Base-by-base conservation (phyloP, 352 stramenopile species). In the Phytopythium chamaehyphon region DNA sequence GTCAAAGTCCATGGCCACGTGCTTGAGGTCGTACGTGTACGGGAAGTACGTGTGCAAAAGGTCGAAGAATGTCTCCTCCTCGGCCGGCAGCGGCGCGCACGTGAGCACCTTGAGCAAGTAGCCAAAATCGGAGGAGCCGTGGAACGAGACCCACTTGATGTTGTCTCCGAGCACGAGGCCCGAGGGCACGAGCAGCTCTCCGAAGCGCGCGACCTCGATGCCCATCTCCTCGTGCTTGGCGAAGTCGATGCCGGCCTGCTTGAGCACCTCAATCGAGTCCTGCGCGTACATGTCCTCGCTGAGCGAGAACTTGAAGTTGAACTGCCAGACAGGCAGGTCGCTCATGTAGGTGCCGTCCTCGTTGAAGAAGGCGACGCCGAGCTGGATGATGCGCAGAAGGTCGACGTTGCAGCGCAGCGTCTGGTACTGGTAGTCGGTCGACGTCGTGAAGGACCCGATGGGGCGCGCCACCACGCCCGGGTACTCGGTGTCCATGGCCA, bases 401-500 rank as follows among this genome's bases (percentile, higher is more conserved):
- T 99, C 97, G 18, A 99, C 97, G 78, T 99, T 99, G 76, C 96
- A 98, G 47, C 97, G 96, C 59, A 99, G 69, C 22, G 92, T 98
- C 72, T 96, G 92, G 82, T 99, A 99, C 73, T 98, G 94, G 78
- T 98, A 99, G 63, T 99, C 96, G 9, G 86, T 88, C 43, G 89
- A 96, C n/a, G 80, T 96, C 43, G 82, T 76, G 57, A 97, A 96
- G 59, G 98, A 98, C 7, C 95, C 95, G 23, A 99, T 97, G 18
- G 97, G 97, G 16, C 97, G 92, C 11, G 96, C 97, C 35, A 99
- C 97, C 15, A 99, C 96, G 44, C 97, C 97, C 7, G 97, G 97
- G 73, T 99, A 99, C 82, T 99, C 97, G 5, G 97, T 99, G 73
- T 99, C 97, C 97, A 99, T 99, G 23, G 97, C 96, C 35, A 99